Conservation (phyloP, 495 filamentous ascomycete species). For the Viridothelium virens region DNA sequence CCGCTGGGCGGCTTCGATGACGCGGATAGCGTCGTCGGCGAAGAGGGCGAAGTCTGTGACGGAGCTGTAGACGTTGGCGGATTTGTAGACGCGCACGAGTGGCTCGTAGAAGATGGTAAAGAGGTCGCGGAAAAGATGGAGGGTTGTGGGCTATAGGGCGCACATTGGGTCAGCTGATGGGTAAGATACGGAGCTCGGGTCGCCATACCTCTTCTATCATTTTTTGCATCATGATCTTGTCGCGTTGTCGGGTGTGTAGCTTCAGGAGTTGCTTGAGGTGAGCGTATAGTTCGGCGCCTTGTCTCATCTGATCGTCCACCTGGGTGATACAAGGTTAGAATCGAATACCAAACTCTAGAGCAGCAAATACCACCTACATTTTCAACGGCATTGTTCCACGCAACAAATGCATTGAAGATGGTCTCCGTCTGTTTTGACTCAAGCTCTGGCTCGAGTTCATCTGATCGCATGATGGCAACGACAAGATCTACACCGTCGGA, state of each 20-base stretch:
- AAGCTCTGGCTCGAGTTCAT: constrained; percentile 61
- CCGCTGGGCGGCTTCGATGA: constrained; percentile 80
- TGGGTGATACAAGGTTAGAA: constrained; percentile 13
- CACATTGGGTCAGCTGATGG: neutral
- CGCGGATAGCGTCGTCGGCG: constrained; percentile 80
- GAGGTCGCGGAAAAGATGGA: constrained; percentile 88
- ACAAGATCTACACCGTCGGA: constrained; percentile 70
- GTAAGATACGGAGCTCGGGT: neutral
- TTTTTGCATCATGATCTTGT: constrained; percentile 94
- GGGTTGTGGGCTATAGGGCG: constrained; percentile 57
- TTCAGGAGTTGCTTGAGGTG: constrained; percentile 93
- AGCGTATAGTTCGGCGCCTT: constrained; percentile 83
- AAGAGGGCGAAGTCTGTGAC: constrained; percentile 94
- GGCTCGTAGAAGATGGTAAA: constrained; percentile 99
- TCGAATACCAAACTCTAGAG: neutral
- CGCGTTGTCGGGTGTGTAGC: constrained; percentile 79
- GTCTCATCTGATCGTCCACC: constrained; percentile 72
- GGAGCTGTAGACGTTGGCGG: constrained; percentile 92
- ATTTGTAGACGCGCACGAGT: constrained; percentile 93
- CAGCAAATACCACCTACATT: constrained; percentile 46
- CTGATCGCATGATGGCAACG: constrained; percentile 71
- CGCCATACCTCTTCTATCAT: constrained; percentile 73
- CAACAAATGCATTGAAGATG: constrained; percentile 91
- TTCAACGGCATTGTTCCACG: constrained; percentile 90
- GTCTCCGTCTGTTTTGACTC: constrained; percentile 64